Evolutionary conservation across 2,329 filamentous ascomycete genomes (phyloP).

Genomic region (Neocatenulostroma microsporum): DNA sequence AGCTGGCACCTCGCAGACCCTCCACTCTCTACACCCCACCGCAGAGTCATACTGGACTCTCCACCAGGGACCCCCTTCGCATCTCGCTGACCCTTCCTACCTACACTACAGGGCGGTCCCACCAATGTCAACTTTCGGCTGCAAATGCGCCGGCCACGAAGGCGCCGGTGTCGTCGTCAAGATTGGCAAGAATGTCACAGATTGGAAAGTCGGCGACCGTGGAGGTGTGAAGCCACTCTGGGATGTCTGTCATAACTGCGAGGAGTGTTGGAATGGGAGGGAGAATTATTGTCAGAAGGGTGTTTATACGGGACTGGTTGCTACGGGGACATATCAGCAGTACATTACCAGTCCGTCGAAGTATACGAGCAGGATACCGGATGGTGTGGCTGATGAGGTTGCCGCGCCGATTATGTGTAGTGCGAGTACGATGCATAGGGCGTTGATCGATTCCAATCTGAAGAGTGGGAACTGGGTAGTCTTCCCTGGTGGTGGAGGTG

Average conservation of each 20-base stretch:
- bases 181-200: slow-evolving; percentile 46
- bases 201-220: slow-evolving; percentile 47
- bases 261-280: slow-evolving; percentile 42
- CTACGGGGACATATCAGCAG: slow-evolving; percentile 49
- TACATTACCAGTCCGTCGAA: slow-evolving; percentile 52
- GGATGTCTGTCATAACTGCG: slow-evolving; percentile 46
- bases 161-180: slow-evolving; percentile 53
- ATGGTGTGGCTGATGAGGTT: slow-evolving; percentile 48
- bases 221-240: slow-evolving; percentile 44
- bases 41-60: too few relatives aligned
- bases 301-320: slow-evolving; percentile 40
- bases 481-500: slow-evolving; percentile 50
- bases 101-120: too few relatives aligned
- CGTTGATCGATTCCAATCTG: slow-evolving; percentile 45
- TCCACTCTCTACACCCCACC: too few relatives aligned
- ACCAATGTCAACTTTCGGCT: slow-evolving; percentile 36
- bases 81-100: too few relatives aligned
- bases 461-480: slow-evolving; percentile 48
- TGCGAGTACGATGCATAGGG: slow-evolving; percentile 51
- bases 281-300: slow-evolving; percentile 47
- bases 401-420: slow-evolving; percentile 56
- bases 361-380: slow-evolving; percentile 49
- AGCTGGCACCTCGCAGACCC: too few relatives aligned
- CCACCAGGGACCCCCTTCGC: too few relatives aligned
- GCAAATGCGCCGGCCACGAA: slow-evolving; percentile 38